These are phyloP conservation scores for Prosopis cineraria DNA, from an alignment of 306 rosid species.

Conservation along the genomic window DNA sequence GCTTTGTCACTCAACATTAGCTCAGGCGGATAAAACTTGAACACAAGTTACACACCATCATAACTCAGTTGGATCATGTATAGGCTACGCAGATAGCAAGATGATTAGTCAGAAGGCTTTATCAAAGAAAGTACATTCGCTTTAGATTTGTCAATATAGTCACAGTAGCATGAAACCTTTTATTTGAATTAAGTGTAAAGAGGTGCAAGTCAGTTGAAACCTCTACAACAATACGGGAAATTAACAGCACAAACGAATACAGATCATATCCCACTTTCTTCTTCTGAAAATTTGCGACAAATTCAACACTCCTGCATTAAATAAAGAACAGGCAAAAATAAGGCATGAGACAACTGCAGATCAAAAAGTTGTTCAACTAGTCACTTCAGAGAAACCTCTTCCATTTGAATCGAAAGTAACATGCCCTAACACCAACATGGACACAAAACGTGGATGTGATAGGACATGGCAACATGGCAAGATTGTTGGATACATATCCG, in stretches of 20 bases:
- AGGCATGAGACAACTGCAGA: neutral
- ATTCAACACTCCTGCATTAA: slow-evolving; percentile 36
- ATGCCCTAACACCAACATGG: neutral
- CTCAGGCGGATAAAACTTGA: no score
- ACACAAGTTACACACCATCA: neutral
- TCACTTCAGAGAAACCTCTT: neutral
- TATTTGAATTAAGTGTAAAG: slow-evolving; percentile 28
- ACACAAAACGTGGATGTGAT: neutral
- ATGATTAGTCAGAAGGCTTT: slow-evolving; percentile 8
- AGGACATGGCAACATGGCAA: neutral
- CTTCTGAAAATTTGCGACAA: slow-evolving; percentile 9
- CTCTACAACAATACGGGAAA: slow-evolving; percentile 23
- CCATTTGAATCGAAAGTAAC: neutral
- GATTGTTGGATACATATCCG: neutral
- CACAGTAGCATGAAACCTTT: slow-evolving; percentile 30
- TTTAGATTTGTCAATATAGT: neutral
- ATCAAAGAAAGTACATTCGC: neutral
- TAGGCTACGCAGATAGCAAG: neutral
- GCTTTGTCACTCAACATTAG: neutral
- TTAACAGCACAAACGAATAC: slow-evolving; percentile 6
- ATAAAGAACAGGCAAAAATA: neutral
- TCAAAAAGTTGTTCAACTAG: neutral
- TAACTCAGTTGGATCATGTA: neutral
- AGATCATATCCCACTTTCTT: slow-evolving; percentile 11
- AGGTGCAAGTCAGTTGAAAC: slow-evolving; percentile 24